Conservation (phyloP, 2,329 filamentous ascomycete species). For the Pseudogymnoascus sp. region DNA sequence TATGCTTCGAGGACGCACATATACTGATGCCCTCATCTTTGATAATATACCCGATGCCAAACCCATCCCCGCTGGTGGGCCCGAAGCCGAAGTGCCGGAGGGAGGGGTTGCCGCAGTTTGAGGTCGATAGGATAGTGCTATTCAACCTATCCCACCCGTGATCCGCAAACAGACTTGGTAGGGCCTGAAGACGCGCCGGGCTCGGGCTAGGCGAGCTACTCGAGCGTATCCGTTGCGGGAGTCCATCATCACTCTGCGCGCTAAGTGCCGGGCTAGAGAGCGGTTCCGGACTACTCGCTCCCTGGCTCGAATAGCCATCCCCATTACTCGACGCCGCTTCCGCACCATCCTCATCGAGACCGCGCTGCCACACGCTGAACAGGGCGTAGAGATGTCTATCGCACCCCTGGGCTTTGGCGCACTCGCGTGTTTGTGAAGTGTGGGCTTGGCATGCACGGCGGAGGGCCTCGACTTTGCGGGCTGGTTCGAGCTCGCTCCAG, state of each 20-base stretch:
- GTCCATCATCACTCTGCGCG: neutral
- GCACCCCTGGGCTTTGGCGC: conserved; percentile 82
- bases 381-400: conserved; percentile 91
- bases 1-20: conserved; percentile 86
- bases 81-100: conserved; percentile 96
- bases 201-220: conserved; percentile 39
- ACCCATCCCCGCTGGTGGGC: conserved; percentile 85
- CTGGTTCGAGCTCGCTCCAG: conserved; percentile 81
- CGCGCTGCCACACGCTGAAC: conserved; percentile 89
- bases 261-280: neutral
- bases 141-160: conserved; percentile 91
- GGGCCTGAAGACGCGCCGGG: conserved; percentile 51
- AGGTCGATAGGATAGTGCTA: conserved; percentile 87
- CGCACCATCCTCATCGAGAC: conserved; percentile 62
- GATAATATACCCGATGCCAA: conserved; percentile 98
- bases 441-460: conserved; percentile 79
- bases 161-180: conserved; percentile 67
- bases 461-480: conserved; percentile 78
- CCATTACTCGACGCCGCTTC: conserved; percentile 43
- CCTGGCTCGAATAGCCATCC: conserved; percentile 53
- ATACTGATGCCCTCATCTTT: conserved; percentile 88
- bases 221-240: conserved; percentile 22
- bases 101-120: conserved; percentile 96
- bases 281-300: conserved; percentile 28
- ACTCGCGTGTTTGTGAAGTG: conserved; percentile 69